Conservation (phyloP, 495 filamentous ascomycete genomes). For the Aspergillus biplanus region DNA sequence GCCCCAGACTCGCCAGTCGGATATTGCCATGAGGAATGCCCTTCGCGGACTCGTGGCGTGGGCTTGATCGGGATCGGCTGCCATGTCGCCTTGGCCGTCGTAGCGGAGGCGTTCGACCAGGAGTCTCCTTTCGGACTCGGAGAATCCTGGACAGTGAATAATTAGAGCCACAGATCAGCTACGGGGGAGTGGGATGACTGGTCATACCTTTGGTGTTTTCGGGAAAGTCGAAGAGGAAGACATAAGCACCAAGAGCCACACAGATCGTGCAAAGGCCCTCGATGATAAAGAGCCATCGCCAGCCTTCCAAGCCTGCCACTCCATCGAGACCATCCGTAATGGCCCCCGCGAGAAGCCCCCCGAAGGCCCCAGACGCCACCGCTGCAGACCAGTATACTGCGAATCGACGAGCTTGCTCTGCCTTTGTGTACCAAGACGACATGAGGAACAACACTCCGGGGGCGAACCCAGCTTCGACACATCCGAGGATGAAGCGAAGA, state of each 20-base stretch:
- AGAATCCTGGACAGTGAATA: background rate
- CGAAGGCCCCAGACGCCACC: conserved; percentile 47
- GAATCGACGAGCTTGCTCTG: conserved; percentile 45
- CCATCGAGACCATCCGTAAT: conserved; percentile 42
- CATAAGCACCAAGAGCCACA: conserved; percentile 3
- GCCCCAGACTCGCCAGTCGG: background rate
- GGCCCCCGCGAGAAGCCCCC: conserved; percentile 46
- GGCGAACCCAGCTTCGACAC: conserved; percentile 45
- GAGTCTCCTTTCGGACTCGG: background rate
- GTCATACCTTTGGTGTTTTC: background rate
- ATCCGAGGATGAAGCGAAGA: conserved; percentile 37
- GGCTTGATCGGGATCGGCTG: background rate
- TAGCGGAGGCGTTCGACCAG: background rate
- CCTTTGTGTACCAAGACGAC: conserved; percentile 50
- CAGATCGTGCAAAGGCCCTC: conserved; percentile 32
- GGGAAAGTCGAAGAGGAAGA: background rate
- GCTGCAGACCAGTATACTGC: conserved; percentile 47
- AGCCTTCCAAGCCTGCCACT: conserved; percentile 43
- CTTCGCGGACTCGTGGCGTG: background rate
- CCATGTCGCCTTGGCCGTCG: background rate
- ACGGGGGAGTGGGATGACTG: background rate
- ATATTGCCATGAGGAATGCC: background rate
- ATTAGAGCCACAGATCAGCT: background rate
- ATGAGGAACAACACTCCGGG: conserved; percentile 48
- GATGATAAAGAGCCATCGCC: conserved; percentile 49